Evolutionary conservation across 805 yeast genomes (phyloP).

Genomic region (Kodamaea kaohsiungensis): DNA sequence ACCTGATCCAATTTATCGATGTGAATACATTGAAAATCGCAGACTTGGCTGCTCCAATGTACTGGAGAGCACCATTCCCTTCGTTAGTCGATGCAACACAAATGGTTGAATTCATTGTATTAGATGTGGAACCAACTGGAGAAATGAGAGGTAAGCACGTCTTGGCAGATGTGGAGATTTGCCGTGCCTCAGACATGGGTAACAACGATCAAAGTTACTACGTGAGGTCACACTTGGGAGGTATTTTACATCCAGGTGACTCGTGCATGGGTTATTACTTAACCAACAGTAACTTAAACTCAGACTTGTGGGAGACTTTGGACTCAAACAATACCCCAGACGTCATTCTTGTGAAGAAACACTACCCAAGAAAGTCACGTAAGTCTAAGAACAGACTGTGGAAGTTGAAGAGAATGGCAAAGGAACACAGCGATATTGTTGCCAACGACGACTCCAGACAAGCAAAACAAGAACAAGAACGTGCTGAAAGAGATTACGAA

Average conservation of each 20-base stretch:
- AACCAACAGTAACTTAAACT: conserved; percentile 83
- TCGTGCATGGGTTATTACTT: conserved; percentile 89
- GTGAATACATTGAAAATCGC: conserved; percentile 77
- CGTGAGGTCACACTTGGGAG: conserved; percentile 91
- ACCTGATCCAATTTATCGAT: conserved; percentile 83
- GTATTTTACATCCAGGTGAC: conserved; percentile 94
- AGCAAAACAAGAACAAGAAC: conserved; percentile 84
- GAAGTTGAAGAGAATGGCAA: conserved; percentile 97
- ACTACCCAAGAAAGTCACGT: conserved; percentile 76
- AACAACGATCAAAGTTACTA: conserved; percentile 79
- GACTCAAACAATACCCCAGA: conserved; percentile 71
- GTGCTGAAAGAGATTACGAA: conserved; percentile 94
- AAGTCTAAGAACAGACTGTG: conserved; percentile 78
- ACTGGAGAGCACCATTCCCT: conserved; percentile 81
- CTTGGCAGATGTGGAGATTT: conserved; percentile 86
- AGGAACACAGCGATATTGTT: conserved; percentile 85
- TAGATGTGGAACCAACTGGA: conserved; percentile 94
- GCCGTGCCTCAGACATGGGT: conserved; percentile 88
- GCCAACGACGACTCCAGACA: conserved; percentile 70
- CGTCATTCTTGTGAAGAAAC: conserved; percentile 85
- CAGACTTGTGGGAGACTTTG: conserved; percentile 76
- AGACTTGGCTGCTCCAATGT: conserved; percentile 68
- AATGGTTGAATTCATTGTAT: conserved; percentile 80
- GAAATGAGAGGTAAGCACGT: conserved; percentile 72
- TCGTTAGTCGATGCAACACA: conserved; percentile 75